These are phyloP conservation scores for Lithohypha guttulata DNA, from an alignment of 2,329 filamentous ascomycete species.

Conservation along the genomic window DNA sequence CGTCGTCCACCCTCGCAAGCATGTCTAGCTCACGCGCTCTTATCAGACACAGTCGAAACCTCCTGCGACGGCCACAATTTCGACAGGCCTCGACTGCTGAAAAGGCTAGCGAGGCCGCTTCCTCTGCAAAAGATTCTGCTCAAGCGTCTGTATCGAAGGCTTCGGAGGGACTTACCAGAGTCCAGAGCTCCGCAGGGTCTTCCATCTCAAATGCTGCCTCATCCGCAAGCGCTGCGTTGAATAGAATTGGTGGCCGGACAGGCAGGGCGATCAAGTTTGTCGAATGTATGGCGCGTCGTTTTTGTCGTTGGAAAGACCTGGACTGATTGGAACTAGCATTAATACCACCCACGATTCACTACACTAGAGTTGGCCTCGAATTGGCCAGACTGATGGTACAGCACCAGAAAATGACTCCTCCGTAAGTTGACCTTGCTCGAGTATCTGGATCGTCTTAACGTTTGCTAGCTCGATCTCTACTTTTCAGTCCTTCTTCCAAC, in stretches of 20 bases:
- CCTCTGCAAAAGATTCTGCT: constrained; percentile 35
- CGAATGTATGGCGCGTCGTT: constrained; percentile 70
- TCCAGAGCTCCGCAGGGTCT: constrained; percentile 68
- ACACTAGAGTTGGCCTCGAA: constrained; percentile 79
- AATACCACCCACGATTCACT: constrained; percentile 81
- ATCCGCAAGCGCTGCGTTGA: constrained; percentile 54
- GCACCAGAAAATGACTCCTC: constrained; percentile 83
- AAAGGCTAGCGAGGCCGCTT: constrained; percentile 30
- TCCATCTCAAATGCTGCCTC: constrained; percentile 63
- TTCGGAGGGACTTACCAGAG: constrained; percentile 69
- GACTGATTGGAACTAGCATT: too few species aligned
- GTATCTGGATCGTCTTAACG: constrained; percentile 6
- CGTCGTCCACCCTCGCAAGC: constrained; percentile 32
- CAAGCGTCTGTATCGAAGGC: constrained; percentile 49
- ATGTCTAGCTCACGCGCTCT: constrained; percentile 31
- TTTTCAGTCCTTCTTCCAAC: constrained; percentile 80
- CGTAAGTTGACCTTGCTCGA: constrained; percentile 51
- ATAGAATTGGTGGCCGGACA: constrained; percentile 72
- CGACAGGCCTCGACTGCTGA: constrained; percentile 38
- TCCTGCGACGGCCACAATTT: constrained; percentile 33
- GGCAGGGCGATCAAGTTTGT: constrained; percentile 67
- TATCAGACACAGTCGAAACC: constrained; percentile 38
- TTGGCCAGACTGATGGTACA: constrained; percentile 77
- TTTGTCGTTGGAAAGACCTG: too few species aligned
- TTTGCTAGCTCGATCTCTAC: constrained; percentile 44